These are phyloP conservation scores for Petrea volubilis DNA, from an alignment of 257 asterid genomes.

Conservation along the genomic window DNA sequence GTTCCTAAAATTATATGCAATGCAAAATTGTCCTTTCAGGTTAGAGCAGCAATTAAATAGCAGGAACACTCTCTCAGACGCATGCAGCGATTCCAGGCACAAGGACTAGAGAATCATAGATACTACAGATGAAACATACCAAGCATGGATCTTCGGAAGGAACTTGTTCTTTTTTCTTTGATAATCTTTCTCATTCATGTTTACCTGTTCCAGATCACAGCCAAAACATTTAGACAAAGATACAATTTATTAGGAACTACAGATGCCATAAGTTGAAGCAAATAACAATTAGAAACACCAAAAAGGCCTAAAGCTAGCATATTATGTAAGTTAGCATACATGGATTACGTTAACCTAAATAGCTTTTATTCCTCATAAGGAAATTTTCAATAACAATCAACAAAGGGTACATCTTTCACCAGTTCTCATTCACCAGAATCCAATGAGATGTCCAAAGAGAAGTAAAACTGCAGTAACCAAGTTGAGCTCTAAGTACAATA, in stretches of 20 bases:
- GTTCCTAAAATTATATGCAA: background rate
- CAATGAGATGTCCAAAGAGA: background rate
- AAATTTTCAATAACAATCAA: background rate
- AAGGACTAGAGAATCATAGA: conserved; percentile 10
- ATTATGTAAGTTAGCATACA: background rate
- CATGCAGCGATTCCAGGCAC: conserved; percentile 1
- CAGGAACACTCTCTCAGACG: background rate
- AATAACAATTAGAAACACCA: conserved; percentile 11
- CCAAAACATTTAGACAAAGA: conserved; percentile 9
- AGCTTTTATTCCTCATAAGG: background rate
- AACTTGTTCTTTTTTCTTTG: conserved; percentile 97
- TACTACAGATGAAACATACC: conserved; percentile 51
- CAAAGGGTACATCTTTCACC: background rate
- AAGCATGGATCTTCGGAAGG: conserved; percentile 98
- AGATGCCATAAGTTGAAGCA: background rate
- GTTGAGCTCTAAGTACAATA: background rate
- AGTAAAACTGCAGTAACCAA: background rate
- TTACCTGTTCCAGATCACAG: conserved; percentile 63
- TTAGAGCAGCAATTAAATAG: background rate
- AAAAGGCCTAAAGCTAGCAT: background rate
- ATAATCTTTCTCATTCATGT: conserved; percentile 98
- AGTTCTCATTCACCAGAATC: background rate
- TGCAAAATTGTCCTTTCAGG: background rate
- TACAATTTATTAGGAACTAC: conserved; percentile 4
- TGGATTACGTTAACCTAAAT: background rate